These are phyloP conservation scores for Pleurotus djamor DNA, from an alignment of 768 basidiomycete genomes.

Conservation along the genomic window DNA sequence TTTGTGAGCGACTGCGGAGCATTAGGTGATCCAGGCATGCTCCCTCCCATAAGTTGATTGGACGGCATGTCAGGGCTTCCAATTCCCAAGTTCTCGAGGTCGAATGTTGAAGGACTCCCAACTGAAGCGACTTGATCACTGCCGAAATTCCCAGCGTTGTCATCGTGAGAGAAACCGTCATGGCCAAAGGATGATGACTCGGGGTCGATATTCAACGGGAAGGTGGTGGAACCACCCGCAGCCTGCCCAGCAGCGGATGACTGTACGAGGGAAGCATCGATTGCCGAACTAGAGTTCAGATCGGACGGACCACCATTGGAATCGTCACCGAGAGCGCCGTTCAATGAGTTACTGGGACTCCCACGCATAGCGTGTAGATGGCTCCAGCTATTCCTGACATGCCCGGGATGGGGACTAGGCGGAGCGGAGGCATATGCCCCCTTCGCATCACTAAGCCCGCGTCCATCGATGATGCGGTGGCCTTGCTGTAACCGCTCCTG, in stretches of 20 bases:
- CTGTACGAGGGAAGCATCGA: background rate
- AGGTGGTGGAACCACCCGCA: background rate
- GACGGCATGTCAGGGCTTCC: background rate
- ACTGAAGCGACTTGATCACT: background rate
- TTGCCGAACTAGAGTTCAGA: background rate
- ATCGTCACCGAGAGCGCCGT: slow-evolving; percentile 4
- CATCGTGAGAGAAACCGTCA: background rate
- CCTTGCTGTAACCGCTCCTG: slow-evolving; percentile 2
- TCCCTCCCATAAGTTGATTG: background rate
- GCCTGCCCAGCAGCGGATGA: background rate
- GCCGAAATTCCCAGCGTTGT: background rate
- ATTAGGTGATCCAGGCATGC: slow-evolving; percentile 1
- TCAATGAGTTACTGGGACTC: background rate
- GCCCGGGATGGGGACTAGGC: slow-evolving; percentile 5
- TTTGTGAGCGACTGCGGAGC: background rate
- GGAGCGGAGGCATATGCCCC: slow-evolving; percentile 3
- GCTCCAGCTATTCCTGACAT: slow-evolving; percentile 1
- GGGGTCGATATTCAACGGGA: background rate
- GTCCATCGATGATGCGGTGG: background rate
- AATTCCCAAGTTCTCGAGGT: background rate
- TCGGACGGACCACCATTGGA: background rate
- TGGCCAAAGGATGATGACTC: background rate
- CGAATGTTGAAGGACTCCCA: background rate
- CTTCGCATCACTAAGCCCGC: background rate
- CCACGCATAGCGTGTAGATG: slow-evolving; percentile 5